Conservation (phyloP, 1,139 yeast species). For the Cylindricascospora bacillispora region DNA sequence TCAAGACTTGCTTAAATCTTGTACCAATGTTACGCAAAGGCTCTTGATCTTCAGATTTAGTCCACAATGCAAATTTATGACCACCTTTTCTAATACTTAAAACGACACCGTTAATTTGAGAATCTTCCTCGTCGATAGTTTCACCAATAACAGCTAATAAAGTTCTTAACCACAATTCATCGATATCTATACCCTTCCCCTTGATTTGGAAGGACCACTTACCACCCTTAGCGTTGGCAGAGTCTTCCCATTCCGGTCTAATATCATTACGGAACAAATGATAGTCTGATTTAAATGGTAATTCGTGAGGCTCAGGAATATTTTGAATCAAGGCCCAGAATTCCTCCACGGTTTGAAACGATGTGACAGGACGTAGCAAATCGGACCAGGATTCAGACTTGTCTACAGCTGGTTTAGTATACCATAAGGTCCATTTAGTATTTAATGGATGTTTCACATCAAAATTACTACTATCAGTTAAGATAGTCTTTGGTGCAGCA, state of each 20-base stretch:
- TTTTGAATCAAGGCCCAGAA: slow-evolving; percentile 98
- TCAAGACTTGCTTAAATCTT: slow-evolving; percentile 46
- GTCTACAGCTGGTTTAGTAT: slow-evolving; percentile 82
- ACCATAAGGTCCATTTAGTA: slow-evolving; percentile 95
- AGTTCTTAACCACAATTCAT: slow-evolving; percentile 88
- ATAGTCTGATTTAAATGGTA: slow-evolving; percentile 88
- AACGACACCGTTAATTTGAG: slow-evolving; percentile 91
- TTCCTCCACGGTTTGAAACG: slow-evolving; percentile 88
- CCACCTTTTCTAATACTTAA: slow-evolving; percentile 77
- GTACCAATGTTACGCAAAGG: slow-evolving; percentile 62
- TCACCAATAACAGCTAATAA: slow-evolving; percentile 91
- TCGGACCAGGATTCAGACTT: slow-evolving; percentile 85
- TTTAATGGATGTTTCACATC: slow-evolving; percentile 70
- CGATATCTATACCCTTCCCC: slow-evolving; percentile 53
- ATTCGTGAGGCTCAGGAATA: slow-evolving; percentile 82
- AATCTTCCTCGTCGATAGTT: slow-evolving; percentile 63
- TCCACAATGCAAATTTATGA: slow-evolving; percentile 87
- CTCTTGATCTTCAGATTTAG: slow-evolving; percentile 61
- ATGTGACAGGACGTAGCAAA: slow-evolving; percentile 82
- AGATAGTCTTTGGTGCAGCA: slow-evolving; percentile 18
- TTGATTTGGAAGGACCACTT: slow-evolving; percentile 80
- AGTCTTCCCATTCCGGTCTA: slow-evolving; percentile 98
- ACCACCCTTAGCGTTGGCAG: slow-evolving; percentile 79
- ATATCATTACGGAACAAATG: slow-evolving; percentile 90
- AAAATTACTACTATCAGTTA: slow-evolving; percentile 23